A percentile compares a stretch with the other conserved stretches of the same genome.
These are phyloP conservation scores for Vachellia collinsii DNA, from an alignment of 306 rosid genomes.

Conservation along the genomic window DNA sequence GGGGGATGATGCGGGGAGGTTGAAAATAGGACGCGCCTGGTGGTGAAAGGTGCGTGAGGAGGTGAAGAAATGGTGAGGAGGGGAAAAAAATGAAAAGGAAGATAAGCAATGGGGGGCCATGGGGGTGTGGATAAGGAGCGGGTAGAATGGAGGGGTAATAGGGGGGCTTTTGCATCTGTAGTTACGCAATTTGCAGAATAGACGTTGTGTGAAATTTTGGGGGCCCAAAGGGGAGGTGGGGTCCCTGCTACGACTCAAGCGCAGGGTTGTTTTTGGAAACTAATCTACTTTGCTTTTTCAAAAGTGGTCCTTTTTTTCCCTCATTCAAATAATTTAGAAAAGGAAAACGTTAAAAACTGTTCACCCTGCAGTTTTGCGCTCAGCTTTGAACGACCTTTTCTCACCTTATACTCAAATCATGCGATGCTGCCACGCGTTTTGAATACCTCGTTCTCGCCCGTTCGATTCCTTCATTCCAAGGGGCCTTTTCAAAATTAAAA, in stretches of 20 bases:
- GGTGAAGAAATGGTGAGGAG: neutral
- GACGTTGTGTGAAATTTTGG: neutral
- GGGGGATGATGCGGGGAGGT: slow-evolving; percentile 10
- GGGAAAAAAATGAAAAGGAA: neutral
- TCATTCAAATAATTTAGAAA: neutral
- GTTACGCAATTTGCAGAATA: neutral
- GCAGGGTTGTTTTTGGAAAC: slow-evolving; percentile 21
- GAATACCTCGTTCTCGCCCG: neutral
- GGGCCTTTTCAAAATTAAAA: neutral
- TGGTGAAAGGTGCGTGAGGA: slow-evolving; percentile 13
- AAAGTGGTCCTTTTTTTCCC: neutral
- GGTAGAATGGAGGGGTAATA: neutral
- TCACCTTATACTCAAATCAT: neutral
- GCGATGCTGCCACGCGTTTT: slow-evolving; percentile 36
- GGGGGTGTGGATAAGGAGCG: neutral
- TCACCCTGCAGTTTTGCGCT: slow-evolving; percentile 6
- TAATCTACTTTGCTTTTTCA: neutral
- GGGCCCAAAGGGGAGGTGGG: neutral
- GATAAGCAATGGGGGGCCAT: neutral
- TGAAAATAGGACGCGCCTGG: slow-evolving; percentile 30
- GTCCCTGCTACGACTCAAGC: neutral
- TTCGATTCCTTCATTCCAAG: slow-evolving; percentile 1
- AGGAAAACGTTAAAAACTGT: neutral
- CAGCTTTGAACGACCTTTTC: neutral
- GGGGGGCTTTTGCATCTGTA: neutral